Evolutionary conservation across 2,329 filamentous ascomycete species (phyloP).

Genomic region (Fusarium albosuccineum): DNA sequence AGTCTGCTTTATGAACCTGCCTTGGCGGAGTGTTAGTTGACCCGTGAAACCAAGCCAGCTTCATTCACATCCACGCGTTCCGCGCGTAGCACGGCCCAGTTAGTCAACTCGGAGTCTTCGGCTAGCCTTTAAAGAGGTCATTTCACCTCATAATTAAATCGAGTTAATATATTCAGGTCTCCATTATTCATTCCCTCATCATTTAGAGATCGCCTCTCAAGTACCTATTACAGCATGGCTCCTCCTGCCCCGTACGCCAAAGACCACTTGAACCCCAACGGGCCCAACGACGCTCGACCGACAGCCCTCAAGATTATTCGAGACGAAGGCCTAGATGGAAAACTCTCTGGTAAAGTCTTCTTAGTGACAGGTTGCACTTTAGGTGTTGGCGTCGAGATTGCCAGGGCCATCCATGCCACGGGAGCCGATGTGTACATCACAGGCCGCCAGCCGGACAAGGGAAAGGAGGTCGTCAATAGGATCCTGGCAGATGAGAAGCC

Average conservation of each 20-base stretch:
- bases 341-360: background rate
- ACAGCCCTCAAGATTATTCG: background rate
- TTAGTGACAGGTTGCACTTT: background rate
- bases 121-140: too few relatives aligned
- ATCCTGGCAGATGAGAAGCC: background rate
- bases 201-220: background rate
- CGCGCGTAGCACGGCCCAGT: too few relatives aligned
- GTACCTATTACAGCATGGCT: background rate
- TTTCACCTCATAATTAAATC: too few relatives aligned
- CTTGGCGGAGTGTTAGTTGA: too few relatives aligned
- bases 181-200: background rate
- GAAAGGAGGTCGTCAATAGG: background rate
- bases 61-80: too few relatives aligned
- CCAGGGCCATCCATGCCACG: background rate
- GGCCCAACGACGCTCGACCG: background rate
- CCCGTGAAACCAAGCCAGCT: too few relatives aligned
- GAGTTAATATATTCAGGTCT: background rate
- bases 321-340: background rate
- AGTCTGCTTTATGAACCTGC: too few relatives aligned
- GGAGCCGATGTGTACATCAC: background rate
- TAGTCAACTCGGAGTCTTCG: too few relatives aligned
- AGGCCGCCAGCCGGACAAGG: background rate
- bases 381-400: background rate
- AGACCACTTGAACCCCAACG: background rate
- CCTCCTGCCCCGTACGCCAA: background rate